Evolutionary conservation across 2,329 filamentous ascomycete genomes (phyloP).

Genomic region (Akanthomyces lecanii): DNA sequence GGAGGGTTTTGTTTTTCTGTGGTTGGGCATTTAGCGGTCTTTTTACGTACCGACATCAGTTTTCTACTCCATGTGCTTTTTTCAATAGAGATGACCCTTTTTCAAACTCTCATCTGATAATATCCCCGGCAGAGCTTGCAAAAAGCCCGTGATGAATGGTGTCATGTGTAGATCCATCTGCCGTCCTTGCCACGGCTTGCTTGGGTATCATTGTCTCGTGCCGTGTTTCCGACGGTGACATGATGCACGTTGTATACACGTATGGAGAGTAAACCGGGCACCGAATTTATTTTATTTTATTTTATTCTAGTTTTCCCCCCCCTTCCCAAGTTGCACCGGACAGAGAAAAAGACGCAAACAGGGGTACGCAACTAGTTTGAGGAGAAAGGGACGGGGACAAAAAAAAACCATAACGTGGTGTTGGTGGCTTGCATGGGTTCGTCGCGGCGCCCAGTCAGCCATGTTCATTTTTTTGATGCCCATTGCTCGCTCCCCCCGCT

Average conservation of each 20-base stretch:
- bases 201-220: too few relatives aligned
- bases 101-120: not conserved
- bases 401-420: not conserved
- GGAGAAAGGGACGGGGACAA: not conserved
- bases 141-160: too few relatives aligned
- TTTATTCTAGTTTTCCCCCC: too few relatives aligned
- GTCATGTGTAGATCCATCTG: not conserved
- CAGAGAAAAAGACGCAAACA: not conserved
- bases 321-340: not conserved
- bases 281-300: too few relatives aligned
- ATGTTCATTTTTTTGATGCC: not conserved
- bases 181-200: not conserved
- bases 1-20: conserved; percentile 1
- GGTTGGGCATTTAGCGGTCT: conserved; percentile 15
- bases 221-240: not conserved
- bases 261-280: not conserved
- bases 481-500: not conserved
- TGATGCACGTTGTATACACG: not conserved
- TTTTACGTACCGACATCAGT: not conserved
- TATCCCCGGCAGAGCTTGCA: too few relatives aligned
- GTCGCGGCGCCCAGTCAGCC: not conserved
- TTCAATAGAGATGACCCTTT: conserved; percentile 1
- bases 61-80: not conserved
- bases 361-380: not conserved
- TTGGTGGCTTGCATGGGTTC: conserved; percentile 15